These are phyloP conservation scores for Colletotrichum navitas DNA, from an alignment of 2,329 filamentous ascomycete genomes.

Conservation along the genomic window DNA sequence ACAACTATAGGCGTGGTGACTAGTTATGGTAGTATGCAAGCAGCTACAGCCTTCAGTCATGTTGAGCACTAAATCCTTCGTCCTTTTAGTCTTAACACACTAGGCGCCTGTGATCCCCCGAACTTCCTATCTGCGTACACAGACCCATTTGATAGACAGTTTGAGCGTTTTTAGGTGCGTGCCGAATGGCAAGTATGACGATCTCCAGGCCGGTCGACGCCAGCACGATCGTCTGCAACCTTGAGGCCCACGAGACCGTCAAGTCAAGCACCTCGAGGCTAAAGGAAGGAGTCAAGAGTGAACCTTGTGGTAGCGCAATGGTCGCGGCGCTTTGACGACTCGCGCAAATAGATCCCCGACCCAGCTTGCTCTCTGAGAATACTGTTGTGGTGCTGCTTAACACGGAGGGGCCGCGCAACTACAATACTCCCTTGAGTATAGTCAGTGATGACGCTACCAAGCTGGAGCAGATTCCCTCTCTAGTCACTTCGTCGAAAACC, in stretches of 20 bases:
- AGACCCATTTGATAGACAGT: no score
- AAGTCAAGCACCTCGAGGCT: conserved; percentile 63
- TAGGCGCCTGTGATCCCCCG: no score
- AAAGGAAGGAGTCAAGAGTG: conserved; percentile 63
- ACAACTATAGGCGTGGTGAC: no score
- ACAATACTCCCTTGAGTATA: conserved; percentile 58
- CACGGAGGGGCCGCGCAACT: conserved; percentile 73
- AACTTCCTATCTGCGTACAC: no score
- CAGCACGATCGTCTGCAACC: conserved; percentile 70
- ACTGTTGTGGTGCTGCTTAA: conserved; percentile 74
- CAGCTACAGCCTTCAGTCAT: no score
- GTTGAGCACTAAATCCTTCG: no score
- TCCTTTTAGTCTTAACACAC: no score
- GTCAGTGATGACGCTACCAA: conserved; percentile 55
- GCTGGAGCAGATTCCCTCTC: conserved; percentile 59
- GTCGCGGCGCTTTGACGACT: conserved; percentile 69
- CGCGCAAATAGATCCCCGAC: conserved; percentile 43
- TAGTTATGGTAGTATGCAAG: no score
- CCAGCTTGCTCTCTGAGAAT: conserved; percentile 56
- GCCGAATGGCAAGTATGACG: no score
- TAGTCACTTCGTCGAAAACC: conserved; percentile 62
- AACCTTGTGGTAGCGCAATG: conserved; percentile 73
- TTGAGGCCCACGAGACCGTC: conserved; percentile 73
- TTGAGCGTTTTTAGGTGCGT: no score
- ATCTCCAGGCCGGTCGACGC: conserved; percentile 68